Evolutionary conservation across 441 rosid genomes (phyloP), one percentile per base, ranked within the genome.

Genomic region (Pelargonium citronellum): DNA sequence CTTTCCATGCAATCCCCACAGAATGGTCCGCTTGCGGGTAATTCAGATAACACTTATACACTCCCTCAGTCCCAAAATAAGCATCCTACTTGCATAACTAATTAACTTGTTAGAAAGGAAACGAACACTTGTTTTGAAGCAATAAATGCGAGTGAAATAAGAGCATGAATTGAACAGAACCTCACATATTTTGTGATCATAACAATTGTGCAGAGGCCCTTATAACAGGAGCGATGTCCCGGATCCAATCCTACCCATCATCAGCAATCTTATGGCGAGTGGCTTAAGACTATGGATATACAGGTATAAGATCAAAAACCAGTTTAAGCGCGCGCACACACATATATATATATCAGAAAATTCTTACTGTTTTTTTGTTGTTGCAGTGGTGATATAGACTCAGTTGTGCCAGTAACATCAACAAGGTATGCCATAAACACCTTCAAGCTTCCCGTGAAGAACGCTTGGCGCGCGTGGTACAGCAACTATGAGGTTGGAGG

Each of bases 381-480:
- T 46, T 53, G 60, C 77, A 74, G 79, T 12, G 78, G 83, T 1
- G 83, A 83, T 34, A 53, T n/a, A 22, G 77, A 78, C 47, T 73
- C 55, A n/a, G 44, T 39, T 5, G 77, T 78, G 12, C 76, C 76
- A n/a, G 78, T 80, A n/a, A 74, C 82, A 37, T 67, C 79, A 4
- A 47, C 78, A 2, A 68, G 69, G 22, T 71, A 73, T 46, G 64
- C 82, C 16, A 75, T 82, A 12, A 39, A 75, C 58, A n/a, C 0
- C 55, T 58, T 75, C 12, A 69, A 77, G 0, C 80, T 74, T 46
- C 71, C 73, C 1, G 7, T 80, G 5, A 68, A 79, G 70, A 47
- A 69, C 1, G 49, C 51, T 0, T 80, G 82, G 82, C 68, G 7
- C 4, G 75, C 80, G 0, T 78, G 82, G 82, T 76, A 72, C 75